A percentile compares a stretch with the other conserved stretches of the same genome.
Evolutionary conservation across 495 filamentous ascomycete species (phyloP).

Genomic region (Annulohypoxylon nitens): DNA sequence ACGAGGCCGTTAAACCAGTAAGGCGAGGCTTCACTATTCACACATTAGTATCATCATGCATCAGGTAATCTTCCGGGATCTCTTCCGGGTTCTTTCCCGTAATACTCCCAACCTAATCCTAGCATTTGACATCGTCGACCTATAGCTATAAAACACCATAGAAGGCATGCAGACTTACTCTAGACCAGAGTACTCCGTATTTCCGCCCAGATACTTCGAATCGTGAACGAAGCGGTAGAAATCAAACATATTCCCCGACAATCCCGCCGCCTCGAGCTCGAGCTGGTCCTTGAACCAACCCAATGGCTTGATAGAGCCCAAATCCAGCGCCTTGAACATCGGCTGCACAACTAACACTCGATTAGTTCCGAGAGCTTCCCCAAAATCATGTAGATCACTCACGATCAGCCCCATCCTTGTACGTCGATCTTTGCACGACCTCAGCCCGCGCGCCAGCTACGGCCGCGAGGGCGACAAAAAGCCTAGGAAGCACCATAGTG

Average conservation of each 20-base stretch:
- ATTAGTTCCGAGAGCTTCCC: not conserved
- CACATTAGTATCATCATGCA: constrained; percentile 6
- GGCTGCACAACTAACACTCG: constrained; percentile 34
- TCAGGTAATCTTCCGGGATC: not conserved
- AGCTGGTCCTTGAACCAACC: constrained; percentile 74
- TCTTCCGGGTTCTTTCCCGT: not conserved
- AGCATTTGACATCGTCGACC: not conserved
- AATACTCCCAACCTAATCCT: not conserved
- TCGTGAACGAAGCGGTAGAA: constrained; percentile 72
- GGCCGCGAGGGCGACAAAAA: constrained; percentile 17
- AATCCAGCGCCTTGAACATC: constrained; percentile 60
- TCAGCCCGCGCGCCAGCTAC: constrained; percentile 8
- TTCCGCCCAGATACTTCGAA: constrained; percentile 62
- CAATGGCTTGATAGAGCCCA: constrained; percentile 69
- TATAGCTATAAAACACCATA: not conserved
- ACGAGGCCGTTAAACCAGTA: constrained; percentile 79
- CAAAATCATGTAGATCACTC: not conserved
- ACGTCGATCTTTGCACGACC: constrained; percentile 17
- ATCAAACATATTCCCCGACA: constrained; percentile 71
- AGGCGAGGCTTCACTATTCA: constrained; percentile 65
- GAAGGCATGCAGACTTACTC: constrained; percentile 46
- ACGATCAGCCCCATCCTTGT: constrained; percentile 23
- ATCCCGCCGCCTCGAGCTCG: constrained; percentile 66
- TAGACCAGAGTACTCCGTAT: constrained; percentile 68
- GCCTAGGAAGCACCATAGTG: constrained; percentile 10